phyloP scores from a whole-genome alignment of 228 moss, liverwort and hornwort genomes.

The Sphagnum magellanicum region DNA sequence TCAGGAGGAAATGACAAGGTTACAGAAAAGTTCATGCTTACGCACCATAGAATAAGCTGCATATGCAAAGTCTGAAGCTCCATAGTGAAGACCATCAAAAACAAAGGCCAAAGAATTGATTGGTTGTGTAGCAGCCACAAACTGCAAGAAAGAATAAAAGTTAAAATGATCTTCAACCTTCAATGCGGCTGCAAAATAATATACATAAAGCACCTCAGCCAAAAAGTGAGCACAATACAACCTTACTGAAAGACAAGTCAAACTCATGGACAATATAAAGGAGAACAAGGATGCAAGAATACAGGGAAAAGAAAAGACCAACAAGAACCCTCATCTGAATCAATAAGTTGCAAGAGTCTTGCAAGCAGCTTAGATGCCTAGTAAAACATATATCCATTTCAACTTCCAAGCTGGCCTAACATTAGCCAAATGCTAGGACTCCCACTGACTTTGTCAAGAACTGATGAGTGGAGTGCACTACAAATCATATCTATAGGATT shows the following conservation, averaged over 20 bases:
- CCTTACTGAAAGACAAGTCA: background rate
- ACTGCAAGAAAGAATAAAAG: constrained; percentile 33
- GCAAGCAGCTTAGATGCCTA: no score
- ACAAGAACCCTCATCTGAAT: no score
- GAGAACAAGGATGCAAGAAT: no score
- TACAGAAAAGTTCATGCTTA: constrained; percentile 1
- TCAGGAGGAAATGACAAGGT: background rate
- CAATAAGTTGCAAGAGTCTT: no score
- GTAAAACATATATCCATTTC: no score
- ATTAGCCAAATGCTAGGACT: no score
- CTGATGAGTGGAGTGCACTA: no score
- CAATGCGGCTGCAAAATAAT: background rate
- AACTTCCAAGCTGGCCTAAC: no score
- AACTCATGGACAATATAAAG: no score
- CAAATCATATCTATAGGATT: no score
- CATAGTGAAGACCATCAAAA: constrained; percentile 88
- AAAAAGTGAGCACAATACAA: background rate
- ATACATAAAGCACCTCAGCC: background rate
- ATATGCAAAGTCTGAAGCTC: constrained; percentile 75
- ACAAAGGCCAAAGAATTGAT: constrained; percentile 92
- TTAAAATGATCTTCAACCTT: background rate
- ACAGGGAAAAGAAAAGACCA: no score
- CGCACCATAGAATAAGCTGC: constrained; percentile 91
- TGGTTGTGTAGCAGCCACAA: constrained; percentile 80
- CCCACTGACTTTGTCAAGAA: no score